Base-by-base conservation (phyloP, 179 eudicot species). In the Drosera spatulata region DNA sequence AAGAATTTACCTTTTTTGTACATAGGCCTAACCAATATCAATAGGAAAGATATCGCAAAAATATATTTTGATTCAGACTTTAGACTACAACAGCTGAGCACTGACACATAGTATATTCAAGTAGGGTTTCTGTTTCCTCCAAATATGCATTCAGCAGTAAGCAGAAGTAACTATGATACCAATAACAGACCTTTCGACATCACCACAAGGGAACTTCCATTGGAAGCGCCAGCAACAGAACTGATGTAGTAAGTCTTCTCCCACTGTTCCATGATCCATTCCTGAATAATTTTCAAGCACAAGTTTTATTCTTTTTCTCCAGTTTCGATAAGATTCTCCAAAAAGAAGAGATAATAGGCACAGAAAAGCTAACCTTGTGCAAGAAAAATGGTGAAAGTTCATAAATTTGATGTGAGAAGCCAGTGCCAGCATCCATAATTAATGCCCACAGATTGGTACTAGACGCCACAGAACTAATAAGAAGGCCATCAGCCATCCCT, bases 191-290 rank as follows among this genome's bases (percentile, higher is more conserved):
- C 43, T n/a, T 43, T 87, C 3, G 97, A 91, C 97, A 91, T 91
- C 2, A 91, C 85, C 0, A 87, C 90, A 49, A 91, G 77, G 33
- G 97, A 85, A 62, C 81, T 77, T 48, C 97, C 97, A 72, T 87
- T 91, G 47, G 58, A 70, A 54, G 94, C 80, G 47, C 95, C 97
- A 10, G 95, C 93, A 60, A 91, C 64, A 2, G 95, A 83, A 67
- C 82, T 91, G 10, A 91, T 88, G 61, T 84, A 88, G 47, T 39
- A 88, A 61, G 82, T 85, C 71, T 84, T 82, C 72, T 91, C 95
- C 96, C 96, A 85, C 55, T 85, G 88, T 61, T 87, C 97, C 97
- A 87, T 79, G 46, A 90, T 87, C 97, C 97, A 90, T 61, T 90
- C 97, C 95, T 90, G 65, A 22, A 22, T 22, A 22, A 22, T 22